Conservation (phyloP, 1,284 basidiomycete genomes). For the Trichosporon ovoides region DNA sequence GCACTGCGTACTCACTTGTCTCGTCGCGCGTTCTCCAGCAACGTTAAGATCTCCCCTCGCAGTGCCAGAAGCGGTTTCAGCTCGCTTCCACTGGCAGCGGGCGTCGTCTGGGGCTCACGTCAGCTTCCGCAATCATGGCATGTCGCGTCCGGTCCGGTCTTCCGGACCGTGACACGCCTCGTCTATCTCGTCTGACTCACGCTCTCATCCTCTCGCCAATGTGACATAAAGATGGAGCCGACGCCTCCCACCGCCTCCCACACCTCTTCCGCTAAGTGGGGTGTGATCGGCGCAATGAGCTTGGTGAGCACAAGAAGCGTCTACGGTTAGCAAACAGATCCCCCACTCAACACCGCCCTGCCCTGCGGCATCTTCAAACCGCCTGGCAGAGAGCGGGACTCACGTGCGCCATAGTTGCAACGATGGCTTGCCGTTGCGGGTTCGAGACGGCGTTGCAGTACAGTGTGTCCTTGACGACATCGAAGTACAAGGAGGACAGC, state of each 20-base stretch:
- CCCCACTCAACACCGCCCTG: neutral
- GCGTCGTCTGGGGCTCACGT: no score
- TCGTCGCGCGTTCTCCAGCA: constrained; percentile 31
- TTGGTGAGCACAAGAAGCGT: constrained; percentile 64
- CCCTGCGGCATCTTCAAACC: neutral
- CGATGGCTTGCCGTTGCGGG: constrained; percentile 58
- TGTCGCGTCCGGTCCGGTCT: no score
- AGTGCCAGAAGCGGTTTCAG: constrained; percentile 27
- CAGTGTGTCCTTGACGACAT: constrained; percentile 82
- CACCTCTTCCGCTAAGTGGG: constrained; percentile 89
- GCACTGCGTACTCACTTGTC: constrained; percentile 29
- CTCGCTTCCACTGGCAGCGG: constrained; percentile 11
- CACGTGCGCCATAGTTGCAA: constrained; percentile 71
- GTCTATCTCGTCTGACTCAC: no score
- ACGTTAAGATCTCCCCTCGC: constrained; percentile 25
- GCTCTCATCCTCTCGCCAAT: constrained; percentile 51
- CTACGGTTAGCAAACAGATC: constrained; percentile 50
- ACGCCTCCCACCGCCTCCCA: constrained; percentile 48
- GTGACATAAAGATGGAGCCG: constrained; percentile 56
- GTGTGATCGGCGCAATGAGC: constrained; percentile 79
- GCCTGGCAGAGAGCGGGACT: constrained; percentile 22
- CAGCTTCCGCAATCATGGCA: no score
- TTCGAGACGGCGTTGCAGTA: constrained; percentile 65
- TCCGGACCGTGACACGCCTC: no score
- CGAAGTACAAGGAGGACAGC: constrained; percentile 70